Evolutionary conservation across 805 yeast species (phyloP).

Genomic region (Zygosaccharomyces kombuchaensis): DNA sequence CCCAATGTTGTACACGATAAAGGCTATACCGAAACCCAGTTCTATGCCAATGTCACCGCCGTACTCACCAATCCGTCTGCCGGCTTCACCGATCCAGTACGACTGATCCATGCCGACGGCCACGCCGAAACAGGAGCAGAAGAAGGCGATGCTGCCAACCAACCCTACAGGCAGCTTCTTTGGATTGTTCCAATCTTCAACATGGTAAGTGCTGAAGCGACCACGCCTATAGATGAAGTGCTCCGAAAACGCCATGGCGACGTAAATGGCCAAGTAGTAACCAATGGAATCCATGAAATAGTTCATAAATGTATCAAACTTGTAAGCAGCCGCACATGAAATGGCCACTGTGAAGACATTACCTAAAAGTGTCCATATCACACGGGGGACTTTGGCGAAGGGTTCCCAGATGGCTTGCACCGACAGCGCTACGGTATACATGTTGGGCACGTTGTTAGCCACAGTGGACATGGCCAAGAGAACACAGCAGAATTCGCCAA

Average conservation of each 20-base stretch:
- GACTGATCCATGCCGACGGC: conserved; percentile 83
- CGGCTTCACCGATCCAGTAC: conserved; percentile 77
- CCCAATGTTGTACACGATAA: conserved; percentile 51
- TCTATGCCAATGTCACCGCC: conserved; percentile 92
- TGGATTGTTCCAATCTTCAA: conserved; percentile 56
- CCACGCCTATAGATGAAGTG: conserved; percentile 76
- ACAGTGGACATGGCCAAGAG: conserved; percentile 79
- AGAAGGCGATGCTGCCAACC: conserved; percentile 75
- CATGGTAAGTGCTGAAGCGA: conserved; percentile 50
- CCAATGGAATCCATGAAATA: conserved; percentile 90
- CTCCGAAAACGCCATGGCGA: conserved; percentile 70
- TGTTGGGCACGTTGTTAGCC: conserved; percentile 88
- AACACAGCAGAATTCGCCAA: conserved; percentile 88
- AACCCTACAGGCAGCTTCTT: conserved; percentile 63
- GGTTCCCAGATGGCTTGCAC: conserved; percentile 82
- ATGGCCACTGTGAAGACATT: conserved; percentile 76
- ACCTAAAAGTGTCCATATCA: conserved; percentile 74
- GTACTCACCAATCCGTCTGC: conserved; percentile 50
- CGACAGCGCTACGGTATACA: conserved; percentile 84
- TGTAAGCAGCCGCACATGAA: conserved; percentile 82
- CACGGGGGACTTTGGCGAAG: conserved; percentile 72
- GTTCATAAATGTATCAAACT: conserved; percentile 66
- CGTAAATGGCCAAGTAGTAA: conserved; percentile 85
- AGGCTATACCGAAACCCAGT: conserved; percentile 63
- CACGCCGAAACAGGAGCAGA: conserved; percentile 81